phyloP scores from a whole-genome alignment of 345 rosid species.

The Ailanthus altissimus region DNA sequence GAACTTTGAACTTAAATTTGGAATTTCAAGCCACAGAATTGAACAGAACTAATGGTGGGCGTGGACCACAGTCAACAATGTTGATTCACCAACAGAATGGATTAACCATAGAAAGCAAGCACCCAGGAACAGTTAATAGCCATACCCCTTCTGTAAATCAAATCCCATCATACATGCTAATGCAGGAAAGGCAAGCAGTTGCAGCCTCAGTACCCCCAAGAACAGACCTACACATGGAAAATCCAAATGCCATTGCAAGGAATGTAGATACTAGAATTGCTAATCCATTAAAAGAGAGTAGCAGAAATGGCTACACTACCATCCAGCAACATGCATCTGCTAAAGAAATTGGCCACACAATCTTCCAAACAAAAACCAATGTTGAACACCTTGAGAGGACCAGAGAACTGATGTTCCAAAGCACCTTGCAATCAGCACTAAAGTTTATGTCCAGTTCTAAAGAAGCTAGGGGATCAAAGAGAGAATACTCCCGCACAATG shows the following conservation, averaged over 20 bases:
- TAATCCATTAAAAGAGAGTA: constrained; percentile 2
- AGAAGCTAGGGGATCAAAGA: constrained; percentile 49
- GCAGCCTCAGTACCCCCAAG: constrained; percentile 7
- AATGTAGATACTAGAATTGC: constrained; percentile 4
- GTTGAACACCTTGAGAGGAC: constrained; percentile 29
- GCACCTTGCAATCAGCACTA: constrained; percentile 31
- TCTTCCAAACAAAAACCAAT: constrained; percentile 29
- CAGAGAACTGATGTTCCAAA: constrained; percentile 30
- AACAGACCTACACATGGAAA: constrained; percentile 20
- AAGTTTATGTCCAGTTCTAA: constrained; percentile 21
- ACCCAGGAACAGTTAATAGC: constrained; percentile 29
- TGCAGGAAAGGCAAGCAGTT: constrained; percentile 20
- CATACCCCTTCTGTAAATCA: constrained; percentile 29
- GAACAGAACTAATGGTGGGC: constrained; percentile 18
- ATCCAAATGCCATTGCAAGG: constrained; percentile 20
- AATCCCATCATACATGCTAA: constrained; percentile 21
- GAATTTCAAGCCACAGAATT: constrained; percentile 31
- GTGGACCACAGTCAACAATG: constrained; percentile 26
- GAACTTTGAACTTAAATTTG: constrained; percentile 20
- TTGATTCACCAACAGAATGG: constrained; percentile 38
- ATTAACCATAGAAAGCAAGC: constrained; percentile 32
- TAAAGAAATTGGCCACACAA: constrained; percentile 28
- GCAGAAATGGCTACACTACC: constrained; percentile 5
- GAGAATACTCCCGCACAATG: constrained; percentile 36
- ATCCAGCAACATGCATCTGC: constrained; percentile 19